A percentile compares a stretch with the other conserved stretches of the same genome.
Evolutionary conservation across 2,329 filamentous ascomycete species (phyloP).

Genomic region (Teratosphaeria zuluensis): DNA sequence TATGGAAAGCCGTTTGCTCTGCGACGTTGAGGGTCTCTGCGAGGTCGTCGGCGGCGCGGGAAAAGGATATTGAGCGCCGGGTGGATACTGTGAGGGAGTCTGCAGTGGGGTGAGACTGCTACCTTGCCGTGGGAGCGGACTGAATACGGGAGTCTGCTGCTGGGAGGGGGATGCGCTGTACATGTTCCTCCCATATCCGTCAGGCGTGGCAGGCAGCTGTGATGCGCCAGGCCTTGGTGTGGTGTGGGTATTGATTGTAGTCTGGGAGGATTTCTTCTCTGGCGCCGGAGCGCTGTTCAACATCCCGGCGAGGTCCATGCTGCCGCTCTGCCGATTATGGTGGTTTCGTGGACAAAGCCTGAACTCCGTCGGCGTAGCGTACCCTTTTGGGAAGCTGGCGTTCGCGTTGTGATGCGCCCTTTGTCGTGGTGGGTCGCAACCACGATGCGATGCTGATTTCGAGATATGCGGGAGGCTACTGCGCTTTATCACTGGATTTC

Average conservation of each 20-base stretch:
- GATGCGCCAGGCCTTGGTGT: neutral
- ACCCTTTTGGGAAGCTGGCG: neutral
- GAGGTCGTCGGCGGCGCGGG: conserved; percentile 41
- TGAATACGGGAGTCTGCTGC: conserved; percentile 8
- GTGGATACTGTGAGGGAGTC: neutral
- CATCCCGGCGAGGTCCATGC: conserved; percentile 25
- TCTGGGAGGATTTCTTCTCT: conserved; percentile 13
- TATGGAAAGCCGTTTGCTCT: neutral
- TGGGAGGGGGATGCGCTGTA: conserved; percentile 17
- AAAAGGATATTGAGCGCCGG: conserved; percentile 17
- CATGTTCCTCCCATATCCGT: conserved; percentile 3
- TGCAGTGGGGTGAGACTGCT: conserved; percentile 14
- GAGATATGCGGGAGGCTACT: neutral
- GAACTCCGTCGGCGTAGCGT: neutral
- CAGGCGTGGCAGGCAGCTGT: conserved; percentile 7
- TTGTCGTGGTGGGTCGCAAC: neutral
- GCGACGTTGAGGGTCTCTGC: neutral
- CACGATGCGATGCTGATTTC: neutral
- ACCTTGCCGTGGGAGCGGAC: conserved; percentile 11
- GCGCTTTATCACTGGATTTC: too few species aligned
- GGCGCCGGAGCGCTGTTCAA: conserved; percentile 22
- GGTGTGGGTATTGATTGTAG: neutral
- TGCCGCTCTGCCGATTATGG: neutral
- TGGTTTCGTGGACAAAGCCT: neutral
- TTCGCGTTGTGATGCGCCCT: neutral